Percentiles rank a stretch among this genome's conserved stretches.
These are phyloP conservation scores for Trifolium subterraneum DNA, from an alignment of 306 rosid species.

Conservation along the genomic window DNA sequence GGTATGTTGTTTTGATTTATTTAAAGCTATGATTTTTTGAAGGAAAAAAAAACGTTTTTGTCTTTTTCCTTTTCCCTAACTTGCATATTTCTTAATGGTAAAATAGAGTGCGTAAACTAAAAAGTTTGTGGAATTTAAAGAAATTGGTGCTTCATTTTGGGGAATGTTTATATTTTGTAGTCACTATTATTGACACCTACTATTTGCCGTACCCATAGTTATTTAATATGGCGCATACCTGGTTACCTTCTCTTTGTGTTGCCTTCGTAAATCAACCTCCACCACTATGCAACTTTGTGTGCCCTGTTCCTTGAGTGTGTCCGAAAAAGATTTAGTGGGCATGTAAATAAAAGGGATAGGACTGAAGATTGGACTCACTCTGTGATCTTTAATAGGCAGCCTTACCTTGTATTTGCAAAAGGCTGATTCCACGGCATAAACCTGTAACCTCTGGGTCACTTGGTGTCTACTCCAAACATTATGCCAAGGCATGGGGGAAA, in stretches of 20 bases:
- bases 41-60: neutral
- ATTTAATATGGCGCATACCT: neutral
- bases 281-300: neutral
- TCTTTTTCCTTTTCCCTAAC: constrained; percentile 19
- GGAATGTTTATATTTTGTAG: neutral
- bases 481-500: neutral
- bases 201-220: neutral
- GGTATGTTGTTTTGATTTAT: constrained; percentile 4
- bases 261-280: neutral
- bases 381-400: neutral
- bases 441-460: neutral
- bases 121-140: constrained; percentile 7
- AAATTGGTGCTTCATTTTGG: constrained; percentile 12
- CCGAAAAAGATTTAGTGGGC: neutral
- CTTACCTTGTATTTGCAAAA: neutral
- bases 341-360: neutral
- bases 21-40: neutral
- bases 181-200: neutral
- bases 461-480: neutral
- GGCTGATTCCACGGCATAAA: neutral
- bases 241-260: neutral
- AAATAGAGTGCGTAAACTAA: neutral
- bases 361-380: neutral
- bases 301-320: neutral
- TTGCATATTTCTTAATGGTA: neutral